These are phyloP conservation scores for Termitomyces heimii DNA, from an alignment of 768 basidiomycete genomes.

Conservation along the genomic window DNA sequence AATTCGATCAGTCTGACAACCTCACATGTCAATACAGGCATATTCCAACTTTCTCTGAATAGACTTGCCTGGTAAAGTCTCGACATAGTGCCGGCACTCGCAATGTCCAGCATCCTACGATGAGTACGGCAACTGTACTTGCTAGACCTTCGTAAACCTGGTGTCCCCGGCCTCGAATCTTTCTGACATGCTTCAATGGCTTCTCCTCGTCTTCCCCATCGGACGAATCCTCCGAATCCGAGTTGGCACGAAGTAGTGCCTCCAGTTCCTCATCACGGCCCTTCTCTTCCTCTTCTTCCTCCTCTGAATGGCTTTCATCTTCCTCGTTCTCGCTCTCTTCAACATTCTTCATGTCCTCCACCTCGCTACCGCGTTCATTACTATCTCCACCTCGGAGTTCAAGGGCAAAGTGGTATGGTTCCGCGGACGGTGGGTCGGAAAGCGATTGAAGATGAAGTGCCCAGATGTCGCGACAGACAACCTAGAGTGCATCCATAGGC, in stretches of 20 bases:
- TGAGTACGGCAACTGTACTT: slow-evolving; percentile 59
- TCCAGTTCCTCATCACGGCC: slow-evolving; percentile 30
- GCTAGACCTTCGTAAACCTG: slow-evolving; percentile 31
- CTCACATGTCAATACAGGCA: slow-evolving; percentile 8
- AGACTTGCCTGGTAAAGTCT: slow-evolving; percentile 66
- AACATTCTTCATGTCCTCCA: slow-evolving; percentile 6
- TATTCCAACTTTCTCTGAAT: neutral
- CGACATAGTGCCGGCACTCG: slow-evolving; percentile 70
- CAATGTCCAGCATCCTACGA: slow-evolving; percentile 75
- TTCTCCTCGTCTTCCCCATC: slow-evolving; percentile 11
- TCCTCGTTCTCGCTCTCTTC: slow-evolving; percentile 10
- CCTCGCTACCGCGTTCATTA: neutral
- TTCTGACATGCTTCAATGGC: slow-evolving; percentile 5
- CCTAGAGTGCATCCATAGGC: slow-evolving; percentile 28
- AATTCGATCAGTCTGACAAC: slow-evolving; percentile 60
- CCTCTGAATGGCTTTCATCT: slow-evolving; percentile 2
- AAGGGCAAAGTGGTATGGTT: slow-evolving; percentile 47
- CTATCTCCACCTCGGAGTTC: slow-evolving; percentile 16
- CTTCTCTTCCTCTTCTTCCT: slow-evolving; percentile 1
- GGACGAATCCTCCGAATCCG: slow-evolving; percentile 32
- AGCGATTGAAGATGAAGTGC: slow-evolving; percentile 62
- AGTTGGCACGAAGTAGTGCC: slow-evolving; percentile 36
- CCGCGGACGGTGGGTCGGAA: slow-evolving; percentile 52
- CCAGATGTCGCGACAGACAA: slow-evolving; percentile 79
- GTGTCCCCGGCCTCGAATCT: slow-evolving; percentile 14